Evolutionary conservation across 768 basidiomycete genomes (phyloP).

Genomic region (Kwoniella heveanensis): DNA sequence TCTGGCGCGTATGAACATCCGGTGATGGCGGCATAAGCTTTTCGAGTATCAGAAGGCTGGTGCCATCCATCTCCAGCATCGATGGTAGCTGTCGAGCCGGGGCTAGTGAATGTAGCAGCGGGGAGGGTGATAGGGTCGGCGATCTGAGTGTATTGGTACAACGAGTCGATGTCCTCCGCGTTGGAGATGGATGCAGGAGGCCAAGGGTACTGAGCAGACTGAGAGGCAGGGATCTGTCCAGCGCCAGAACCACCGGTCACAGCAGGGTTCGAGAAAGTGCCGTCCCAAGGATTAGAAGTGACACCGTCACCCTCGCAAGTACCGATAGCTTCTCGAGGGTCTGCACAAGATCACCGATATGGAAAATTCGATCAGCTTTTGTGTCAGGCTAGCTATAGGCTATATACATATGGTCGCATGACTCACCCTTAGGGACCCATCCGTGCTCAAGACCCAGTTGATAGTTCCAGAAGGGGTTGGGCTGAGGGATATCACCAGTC

Average conservation of each 20-base stretch:
- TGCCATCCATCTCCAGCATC: conserved; percentile 64
- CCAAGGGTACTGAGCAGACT: conserved; percentile 61
- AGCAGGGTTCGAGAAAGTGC: conserved; percentile 41
- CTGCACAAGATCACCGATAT: too few species aligned
- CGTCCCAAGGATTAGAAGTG: conserved; percentile 33
- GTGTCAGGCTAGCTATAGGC: too few species aligned
- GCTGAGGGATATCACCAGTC: conserved; percentile 61
- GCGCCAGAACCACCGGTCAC: conserved; percentile 55
- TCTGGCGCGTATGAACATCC: conserved; percentile 50
- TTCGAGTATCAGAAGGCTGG: conserved; percentile 36
- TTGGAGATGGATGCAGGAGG: conserved; percentile 63
- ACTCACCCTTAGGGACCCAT: conserved; percentile 70
- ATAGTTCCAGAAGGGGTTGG: conserved; percentile 81
- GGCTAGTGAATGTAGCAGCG: conserved; percentile 61
- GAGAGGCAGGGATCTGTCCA: conserved; percentile 58
- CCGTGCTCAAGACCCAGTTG: conserved; percentile 82
- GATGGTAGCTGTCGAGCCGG: conserved; percentile 57
- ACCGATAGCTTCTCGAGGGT: conserved; percentile 49
- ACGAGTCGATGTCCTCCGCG: conserved; percentile 56
- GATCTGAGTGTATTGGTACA: conserved; percentile 71
- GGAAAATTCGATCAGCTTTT: conserved; percentile 4
- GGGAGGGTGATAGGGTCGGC: conserved; percentile 65
- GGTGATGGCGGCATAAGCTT: conserved; percentile 38
- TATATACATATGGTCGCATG: too few species aligned
- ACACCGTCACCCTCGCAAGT: conserved; percentile 40